Conservation (phyloP, 2,329 filamentous ascomycete genomes). For the Escovopsis sp. region DNA sequence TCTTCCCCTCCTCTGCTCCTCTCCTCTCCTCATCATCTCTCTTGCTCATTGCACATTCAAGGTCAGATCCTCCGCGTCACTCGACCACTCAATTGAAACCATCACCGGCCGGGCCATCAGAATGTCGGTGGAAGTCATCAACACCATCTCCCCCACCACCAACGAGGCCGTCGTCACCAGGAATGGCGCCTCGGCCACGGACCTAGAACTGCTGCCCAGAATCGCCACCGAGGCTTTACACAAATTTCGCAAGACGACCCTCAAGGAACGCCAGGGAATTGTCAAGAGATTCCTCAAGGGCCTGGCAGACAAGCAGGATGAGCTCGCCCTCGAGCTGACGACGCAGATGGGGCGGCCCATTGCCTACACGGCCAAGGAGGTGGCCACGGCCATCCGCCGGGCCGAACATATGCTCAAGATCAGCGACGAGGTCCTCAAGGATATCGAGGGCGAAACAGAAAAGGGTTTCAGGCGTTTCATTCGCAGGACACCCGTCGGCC, state of each 20-base stretch:
- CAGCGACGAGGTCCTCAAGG: constrained; percentile 60
- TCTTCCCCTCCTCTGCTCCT: no score
- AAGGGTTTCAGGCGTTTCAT: constrained; percentile 85
- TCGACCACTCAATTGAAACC: no score
- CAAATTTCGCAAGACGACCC: constrained; percentile 58
- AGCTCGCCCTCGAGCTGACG: constrained; percentile 70
- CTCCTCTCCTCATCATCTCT: no score
- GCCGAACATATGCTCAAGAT: constrained; percentile 78
- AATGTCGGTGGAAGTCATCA: constrained; percentile 52
- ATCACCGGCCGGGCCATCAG: constrained; percentile 8
- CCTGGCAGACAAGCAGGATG: constrained; percentile 58
- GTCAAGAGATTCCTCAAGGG: constrained; percentile 65
- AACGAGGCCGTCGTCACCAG: constrained; percentile 73
- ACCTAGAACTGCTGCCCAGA: constrained; percentile 58
- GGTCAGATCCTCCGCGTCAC: no score
- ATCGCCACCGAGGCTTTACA: constrained; percentile 62
- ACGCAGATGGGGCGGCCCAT: constrained; percentile 94
- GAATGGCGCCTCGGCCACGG: constrained; percentile 54
- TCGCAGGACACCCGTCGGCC: constrained; percentile 74
- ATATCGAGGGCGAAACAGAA: constrained; percentile 71
- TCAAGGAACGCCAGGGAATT: constrained; percentile 64
- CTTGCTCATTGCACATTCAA: neutral
- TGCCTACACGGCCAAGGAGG: constrained; percentile 68
- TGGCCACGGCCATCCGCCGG: constrained; percentile 71
- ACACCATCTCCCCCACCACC: constrained; percentile 80